Evolutionary conservation across 805 yeast species (phyloP).

Genomic region (Myxozyma nipponensis): DNA sequence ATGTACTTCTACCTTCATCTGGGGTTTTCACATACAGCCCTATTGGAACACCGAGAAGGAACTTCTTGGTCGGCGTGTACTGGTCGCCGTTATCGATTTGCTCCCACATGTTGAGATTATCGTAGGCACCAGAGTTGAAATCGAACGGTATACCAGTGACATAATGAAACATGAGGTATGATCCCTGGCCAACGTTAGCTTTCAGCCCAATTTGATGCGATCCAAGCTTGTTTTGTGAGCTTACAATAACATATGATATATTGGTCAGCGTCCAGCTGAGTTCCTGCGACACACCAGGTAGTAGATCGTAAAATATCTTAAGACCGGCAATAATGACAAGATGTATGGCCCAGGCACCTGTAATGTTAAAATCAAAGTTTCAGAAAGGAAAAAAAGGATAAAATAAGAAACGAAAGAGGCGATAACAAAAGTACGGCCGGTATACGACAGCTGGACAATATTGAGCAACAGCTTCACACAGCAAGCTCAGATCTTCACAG

Average conservation of each 20-base stretch:
- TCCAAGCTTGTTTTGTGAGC: not conserved
- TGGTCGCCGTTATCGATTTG: slow-evolving; percentile 94
- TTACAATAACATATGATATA: slow-evolving; percentile 66
- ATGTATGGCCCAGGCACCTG: slow-evolving; percentile 85
- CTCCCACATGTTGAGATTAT: slow-evolving; percentile 97
- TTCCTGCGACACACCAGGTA: slow-evolving; percentile 77
- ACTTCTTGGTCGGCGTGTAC: slow-evolving; percentile 94
- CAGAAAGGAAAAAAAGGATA: not conserved
- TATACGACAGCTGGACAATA: too few relatives aligned
- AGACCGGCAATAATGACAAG: slow-evolving; percentile 72
- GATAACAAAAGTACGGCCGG: not conserved
- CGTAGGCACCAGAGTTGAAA: slow-evolving; percentile 94
- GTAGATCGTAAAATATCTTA: slow-evolving; percentile 69
- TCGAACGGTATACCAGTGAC: slow-evolving; percentile 97
- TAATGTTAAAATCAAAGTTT: not conserved
- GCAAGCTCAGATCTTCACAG: too few relatives aligned
- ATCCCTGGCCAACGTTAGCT: slow-evolving; percentile 44
- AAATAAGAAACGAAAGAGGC: too few relatives aligned
- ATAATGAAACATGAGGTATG: slow-evolving; percentile 93
- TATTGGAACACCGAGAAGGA: slow-evolving; percentile 88
- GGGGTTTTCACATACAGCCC: slow-evolving; percentile 42
- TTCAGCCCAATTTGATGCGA: not conserved
- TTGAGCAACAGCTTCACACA: too few relatives aligned
- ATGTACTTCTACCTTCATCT: not conserved
- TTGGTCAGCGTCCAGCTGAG: slow-evolving; percentile 94